Percentiles rank a stretch among this genome's conserved stretches.
Evolutionary conservation across 108 stramenopile species (phyloP).

Genomic region (Bacterosira constricta): DNA sequence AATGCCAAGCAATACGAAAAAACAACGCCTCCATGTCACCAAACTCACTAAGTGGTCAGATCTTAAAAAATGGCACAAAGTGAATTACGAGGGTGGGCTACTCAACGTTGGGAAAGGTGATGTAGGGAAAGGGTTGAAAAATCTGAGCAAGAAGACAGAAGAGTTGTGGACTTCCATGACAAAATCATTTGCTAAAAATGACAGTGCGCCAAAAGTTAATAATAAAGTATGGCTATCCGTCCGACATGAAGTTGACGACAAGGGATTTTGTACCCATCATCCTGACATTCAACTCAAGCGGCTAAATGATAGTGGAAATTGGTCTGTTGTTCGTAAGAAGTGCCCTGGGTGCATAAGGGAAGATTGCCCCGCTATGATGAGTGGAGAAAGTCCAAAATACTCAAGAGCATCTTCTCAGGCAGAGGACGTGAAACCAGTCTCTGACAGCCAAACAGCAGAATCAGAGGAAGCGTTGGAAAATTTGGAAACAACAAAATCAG

Average conservation of each 20-base stretch:
- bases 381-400: conserved; percentile 1
- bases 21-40: conserved; percentile 41
- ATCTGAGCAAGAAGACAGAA: conserved; percentile 33
- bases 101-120: conserved; percentile 7
- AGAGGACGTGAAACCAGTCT: neutral
- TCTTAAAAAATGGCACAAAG: conserved; percentile 42
- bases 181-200: conserved; percentile 27
- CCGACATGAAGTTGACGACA: conserved; percentile 19
- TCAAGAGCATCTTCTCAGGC: neutral
- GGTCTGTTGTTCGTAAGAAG: conserved; percentile 40
- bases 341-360: conserved; percentile 47
- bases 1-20: neutral
- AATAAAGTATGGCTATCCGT: neutral
- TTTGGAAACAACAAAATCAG: neutral
- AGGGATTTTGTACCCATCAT: conserved; percentile 39
- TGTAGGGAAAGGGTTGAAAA: conserved; percentile 5
- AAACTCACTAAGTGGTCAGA: conserved; percentile 44
- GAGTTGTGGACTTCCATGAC: conserved; percentile 33
- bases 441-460: neutral
- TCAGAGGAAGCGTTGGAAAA: neutral
- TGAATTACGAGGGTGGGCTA: conserved; percentile 32
- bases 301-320: conserved; percentile 7
- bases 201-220: neutral
- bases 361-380: conserved; percentile 34
- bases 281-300: conserved; percentile 35